Percentiles rank a stretch among this genome's conserved stretches.
These are phyloP conservation scores for Lactarius pseudohatsudake DNA, from an alignment of 768 basidiomycete species.

Conservation along the genomic window DNA sequence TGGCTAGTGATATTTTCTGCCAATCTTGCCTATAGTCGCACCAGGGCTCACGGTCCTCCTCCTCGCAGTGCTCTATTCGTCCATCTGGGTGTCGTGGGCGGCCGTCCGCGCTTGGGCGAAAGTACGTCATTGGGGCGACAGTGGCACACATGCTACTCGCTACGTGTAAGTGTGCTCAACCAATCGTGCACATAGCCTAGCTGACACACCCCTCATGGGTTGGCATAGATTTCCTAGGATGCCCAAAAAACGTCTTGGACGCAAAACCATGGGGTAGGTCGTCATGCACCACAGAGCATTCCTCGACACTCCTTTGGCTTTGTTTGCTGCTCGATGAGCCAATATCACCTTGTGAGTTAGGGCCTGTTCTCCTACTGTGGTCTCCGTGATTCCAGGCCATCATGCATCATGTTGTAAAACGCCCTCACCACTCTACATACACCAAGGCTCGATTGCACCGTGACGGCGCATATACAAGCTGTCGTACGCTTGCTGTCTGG, in stretches of 20 bases:
- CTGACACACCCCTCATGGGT: not conserved
- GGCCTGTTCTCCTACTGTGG: no score
- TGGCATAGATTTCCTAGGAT: slow-evolving; percentile 70
- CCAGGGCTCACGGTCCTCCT: slow-evolving; percentile 61
- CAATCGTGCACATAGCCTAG: not conserved
- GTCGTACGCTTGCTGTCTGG: no score
- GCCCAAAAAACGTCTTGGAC: slow-evolving; percentile 89
- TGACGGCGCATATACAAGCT: no score
- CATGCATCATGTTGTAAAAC: no score
- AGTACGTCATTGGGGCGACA: slow-evolving; percentile 78
- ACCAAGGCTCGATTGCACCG: no score
- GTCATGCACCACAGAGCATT: not conserved
- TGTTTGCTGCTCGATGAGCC: no score
- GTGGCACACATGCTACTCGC: slow-evolving; percentile 66
- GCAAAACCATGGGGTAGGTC: slow-evolving; percentile 68
- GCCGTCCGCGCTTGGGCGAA: slow-evolving; percentile 64
- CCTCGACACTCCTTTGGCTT: no score
- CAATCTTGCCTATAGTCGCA: slow-evolving; percentile 46
- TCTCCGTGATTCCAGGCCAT: no score
- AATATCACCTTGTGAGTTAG: no score
- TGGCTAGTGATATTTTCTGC: no score
- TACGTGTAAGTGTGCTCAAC: slow-evolving; percentile 57
- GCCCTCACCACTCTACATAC: no score
- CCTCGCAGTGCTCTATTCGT: slow-evolving; percentile 69
- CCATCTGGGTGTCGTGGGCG: slow-evolving; percentile 84